These are phyloP conservation scores for Aureobasidium melanogenum DNA, from an alignment of 2,329 filamentous ascomycete species.

Conservation along the genomic window DNA sequence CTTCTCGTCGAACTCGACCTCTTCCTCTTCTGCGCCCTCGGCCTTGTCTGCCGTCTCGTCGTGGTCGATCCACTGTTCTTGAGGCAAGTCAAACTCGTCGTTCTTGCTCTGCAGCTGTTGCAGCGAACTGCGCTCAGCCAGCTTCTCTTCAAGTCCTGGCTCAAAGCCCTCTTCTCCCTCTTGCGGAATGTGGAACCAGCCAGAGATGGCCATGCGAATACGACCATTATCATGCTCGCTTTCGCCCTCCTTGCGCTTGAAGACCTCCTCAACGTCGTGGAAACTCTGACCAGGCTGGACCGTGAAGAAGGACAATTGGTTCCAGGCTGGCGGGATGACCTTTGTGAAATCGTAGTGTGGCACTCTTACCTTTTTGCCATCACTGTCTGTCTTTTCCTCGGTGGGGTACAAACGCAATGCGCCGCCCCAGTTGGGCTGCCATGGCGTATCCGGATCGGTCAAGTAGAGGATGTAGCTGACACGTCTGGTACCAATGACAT, in stretches of 20 bases:
- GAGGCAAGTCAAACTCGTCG: conserved; percentile 78
- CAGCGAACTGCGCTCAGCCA: conserved; percentile 81
- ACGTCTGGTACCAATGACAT: conserved; percentile 93
- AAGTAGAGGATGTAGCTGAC: conserved; percentile 97
- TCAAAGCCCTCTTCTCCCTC: conserved; percentile 87
- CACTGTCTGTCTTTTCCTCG: conserved; percentile 51
- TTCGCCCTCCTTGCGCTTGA: conserved; percentile 51
- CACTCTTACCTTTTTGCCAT: conserved; percentile 65
- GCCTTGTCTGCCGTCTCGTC: conserved; percentile 52
- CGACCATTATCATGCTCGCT: conserved; percentile 62
- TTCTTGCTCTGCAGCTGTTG: conserved; percentile 88
- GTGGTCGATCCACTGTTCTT: conserved; percentile 45
- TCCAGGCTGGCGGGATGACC: conserved; percentile 88
- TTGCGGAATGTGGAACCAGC: conserved; percentile 98
- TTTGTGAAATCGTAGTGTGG: conserved; percentile 71
- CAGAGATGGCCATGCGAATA: conserved; percentile 94
- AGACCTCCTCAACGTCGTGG: conserved; percentile 97
- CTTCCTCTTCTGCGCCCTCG: conserved; percentile 50
- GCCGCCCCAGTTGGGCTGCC: conserved; percentile 88
- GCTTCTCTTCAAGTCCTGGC: conserved; percentile 76
- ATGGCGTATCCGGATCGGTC: conserved; percentile 81
- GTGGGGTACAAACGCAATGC: conserved; percentile 80
- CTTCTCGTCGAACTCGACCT: conserved; percentile 56
- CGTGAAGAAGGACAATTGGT: conserved; percentile 95
- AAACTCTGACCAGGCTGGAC: conserved; percentile 98